Conservation (phyloP, 73 alveolate genomes). For the Paramecium tetraurelia region DNA sequence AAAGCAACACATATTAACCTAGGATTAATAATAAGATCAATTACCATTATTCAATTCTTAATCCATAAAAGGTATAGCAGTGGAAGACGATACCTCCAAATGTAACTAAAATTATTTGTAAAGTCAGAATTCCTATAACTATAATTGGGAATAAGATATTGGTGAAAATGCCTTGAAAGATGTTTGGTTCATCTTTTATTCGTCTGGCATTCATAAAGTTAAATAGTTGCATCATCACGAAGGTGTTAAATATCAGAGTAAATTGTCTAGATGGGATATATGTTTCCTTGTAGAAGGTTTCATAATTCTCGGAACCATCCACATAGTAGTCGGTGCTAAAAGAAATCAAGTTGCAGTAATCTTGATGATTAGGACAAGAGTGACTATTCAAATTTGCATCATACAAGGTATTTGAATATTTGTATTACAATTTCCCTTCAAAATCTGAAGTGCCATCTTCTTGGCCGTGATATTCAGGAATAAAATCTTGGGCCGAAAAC, state of each 20-base stretch:
- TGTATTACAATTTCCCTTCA: background rate
- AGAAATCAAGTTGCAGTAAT: slow-evolving; percentile 34
- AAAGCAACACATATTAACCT: slow-evolving; percentile 74
- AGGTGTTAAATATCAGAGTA: slow-evolving; percentile 85
- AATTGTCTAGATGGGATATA: slow-evolving; percentile 80
- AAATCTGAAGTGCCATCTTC: background rate
- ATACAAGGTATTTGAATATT: slow-evolving; percentile 59
- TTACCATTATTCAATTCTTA: slow-evolving; percentile 79
- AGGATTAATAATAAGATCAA: background rate
- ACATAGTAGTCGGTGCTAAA: slow-evolving; percentile 55
- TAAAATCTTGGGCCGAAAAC: slow-evolving; percentile 74
- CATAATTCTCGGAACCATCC: slow-evolving; percentile 58
- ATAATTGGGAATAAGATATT: slow-evolving; percentile 72
- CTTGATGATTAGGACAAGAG: slow-evolving; percentile 47
- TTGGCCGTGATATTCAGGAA: slow-evolving; percentile 67
- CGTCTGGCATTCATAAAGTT: slow-evolving; percentile 87
- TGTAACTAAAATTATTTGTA: slow-evolving; percentile 73
- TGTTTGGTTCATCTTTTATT: slow-evolving; percentile 83
- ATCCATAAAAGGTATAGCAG: slow-evolving; percentile 75
- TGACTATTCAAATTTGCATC: slow-evolving; percentile 6
- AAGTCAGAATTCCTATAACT: slow-evolving; percentile 66
- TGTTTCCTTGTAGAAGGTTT: slow-evolving; percentile 49
- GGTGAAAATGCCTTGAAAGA: slow-evolving; percentile 75
- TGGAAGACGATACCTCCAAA: slow-evolving; percentile 77
- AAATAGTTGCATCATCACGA: slow-evolving; percentile 84